phyloP scores from a whole-genome alignment of 495 filamentous ascomycete genomes.

The Daldinia grandis region DNA sequence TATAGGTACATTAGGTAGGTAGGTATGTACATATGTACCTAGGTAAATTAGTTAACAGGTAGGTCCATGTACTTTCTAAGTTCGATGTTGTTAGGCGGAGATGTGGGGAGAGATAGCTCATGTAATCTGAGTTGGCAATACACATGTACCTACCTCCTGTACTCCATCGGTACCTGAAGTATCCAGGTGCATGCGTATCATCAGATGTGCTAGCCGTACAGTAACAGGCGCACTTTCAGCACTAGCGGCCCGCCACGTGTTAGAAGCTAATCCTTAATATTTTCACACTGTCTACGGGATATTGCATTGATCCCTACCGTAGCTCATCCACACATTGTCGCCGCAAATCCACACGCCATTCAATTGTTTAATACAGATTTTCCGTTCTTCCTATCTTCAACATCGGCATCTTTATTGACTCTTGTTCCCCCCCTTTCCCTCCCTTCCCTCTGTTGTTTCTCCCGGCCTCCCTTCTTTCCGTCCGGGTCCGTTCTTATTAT shows the following conservation, averaged over 20 bases:
- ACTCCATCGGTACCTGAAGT: neutral
- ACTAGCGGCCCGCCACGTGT: slow-evolving; percentile 1
- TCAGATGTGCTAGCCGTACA: neutral
- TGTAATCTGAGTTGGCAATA: too few species aligned
- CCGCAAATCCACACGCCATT: slow-evolving; percentile 1
- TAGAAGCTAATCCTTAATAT: neutral
- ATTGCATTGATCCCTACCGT: slow-evolving; percentile 17
- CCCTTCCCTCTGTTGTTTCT: slow-evolving; percentile 22
- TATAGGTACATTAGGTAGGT: neutral
- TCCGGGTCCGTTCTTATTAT: slow-evolving; percentile 31
- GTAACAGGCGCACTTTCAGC: neutral
- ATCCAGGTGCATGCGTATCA: neutral
- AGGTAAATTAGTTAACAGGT: neutral
- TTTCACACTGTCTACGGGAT: neutral
- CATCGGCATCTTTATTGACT: slow-evolving; percentile 38
- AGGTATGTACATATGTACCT: neutral
- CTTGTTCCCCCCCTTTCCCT: slow-evolving; percentile 21
- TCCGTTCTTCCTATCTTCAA: slow-evolving; percentile 31
- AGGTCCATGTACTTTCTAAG: neutral
- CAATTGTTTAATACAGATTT: slow-evolving; percentile 40
- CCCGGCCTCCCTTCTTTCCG: slow-evolving; percentile 32
- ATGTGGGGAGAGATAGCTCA: too few species aligned
- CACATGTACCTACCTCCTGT: too few species aligned
- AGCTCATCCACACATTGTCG: slow-evolving; percentile 21
- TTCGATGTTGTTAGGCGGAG: neutral